Evolutionary conservation across 139 green algal species (phyloP), one percentile per base, ranked within the genome.

Genomic region (Pleodorina starrii): DNA sequence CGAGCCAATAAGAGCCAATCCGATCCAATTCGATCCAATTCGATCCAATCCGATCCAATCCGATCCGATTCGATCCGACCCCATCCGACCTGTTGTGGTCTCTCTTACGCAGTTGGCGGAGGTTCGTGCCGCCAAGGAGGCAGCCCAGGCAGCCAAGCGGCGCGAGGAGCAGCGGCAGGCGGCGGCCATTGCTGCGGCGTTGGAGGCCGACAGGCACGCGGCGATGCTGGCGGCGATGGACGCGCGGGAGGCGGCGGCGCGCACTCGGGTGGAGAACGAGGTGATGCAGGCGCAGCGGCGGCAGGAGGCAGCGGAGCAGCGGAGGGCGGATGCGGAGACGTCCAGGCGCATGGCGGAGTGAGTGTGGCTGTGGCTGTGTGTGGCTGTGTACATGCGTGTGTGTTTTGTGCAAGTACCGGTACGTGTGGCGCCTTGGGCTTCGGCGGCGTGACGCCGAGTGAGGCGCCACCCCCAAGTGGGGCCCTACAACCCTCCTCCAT

Each of bases 281-380:
- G 40, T 51, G 60, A 68, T 57, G 81, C 81, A 48, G 81, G 59
- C 29, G 81, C 29, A 36, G 59, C 60, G 60, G 38, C 35, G 36
- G 81, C 27, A 42, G 81, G 81, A 42, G 29, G 60, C 77, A 14
- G 42, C 40, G 81, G 60, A 43, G 44, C 29, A 48, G 27, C n/a
- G 35, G 63, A 7, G 2, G 43, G 60, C n/a, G n/a, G 81, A 87
- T 29, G n/a, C 43, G 29, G 81, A 87, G 81, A 87, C 81, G 4
- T 59, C 36, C n/a, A 63, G 48, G 14, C 81, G 81, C 14, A 87
- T 87, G 81, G 69, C 69, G 25, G 81, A 87, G 81, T 87, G 81
- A 87, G 81, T 74, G 54, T 17, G 50, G 35, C 4, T 32, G 69
- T 2, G 46, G 69, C 21, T 17, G 19, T 21, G 25, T 25, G 69